Evolutionary conservation across 148 eudicot genomes (phyloP), one percentile per base, ranked within the genome.

Genomic region (Vaccinium darrowii): DNA sequence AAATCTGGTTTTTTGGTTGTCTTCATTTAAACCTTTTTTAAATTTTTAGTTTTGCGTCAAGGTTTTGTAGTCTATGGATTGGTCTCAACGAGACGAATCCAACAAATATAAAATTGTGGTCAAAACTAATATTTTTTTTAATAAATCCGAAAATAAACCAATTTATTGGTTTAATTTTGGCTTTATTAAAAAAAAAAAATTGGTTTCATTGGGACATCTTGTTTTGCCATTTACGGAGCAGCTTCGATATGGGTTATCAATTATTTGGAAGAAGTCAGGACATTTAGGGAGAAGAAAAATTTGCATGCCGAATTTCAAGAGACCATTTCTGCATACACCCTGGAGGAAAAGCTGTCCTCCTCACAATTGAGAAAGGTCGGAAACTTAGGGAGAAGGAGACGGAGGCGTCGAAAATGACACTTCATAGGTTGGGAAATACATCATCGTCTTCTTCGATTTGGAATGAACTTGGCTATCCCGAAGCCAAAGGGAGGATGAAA

Each of bases 371-470:
- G 76, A 67, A 65, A 39, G 49, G 80, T 50, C 67, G 85, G 9
- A 79, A 79, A 8, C 47, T 85, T 53, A 56, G 23, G 51, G 74
- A 82, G 56, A 47, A 78, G 15, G 85, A 84, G 3, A 60, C 77
- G 27, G 89, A 87, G 50, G 82, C 85, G 0, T 82, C 85, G 0
- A 82, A 25, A 30, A 88, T 88, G 89, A 85, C 87, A 5, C 78
- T 88, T 62, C 33, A 85, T 49, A 82, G 87, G 47, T 85, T 88
- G 27, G 87, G 89, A 14, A 88, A 88, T 52, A 85, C n/a, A n/a
- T n/a, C 84, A 3, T 85, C 87, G 2, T 23, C 73, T 67, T 67
- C 36, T 67, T 67, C 36, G 2, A 9, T 67, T 65, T 65, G 71
- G 71, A 9, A 65, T n/a, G 33, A 65, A 8, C 71, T 65, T 23